These are phyloP conservation scores for Sungouiella blattae DNA, from an alignment of 805 yeast genomes.

Conservation along the genomic window DNA sequence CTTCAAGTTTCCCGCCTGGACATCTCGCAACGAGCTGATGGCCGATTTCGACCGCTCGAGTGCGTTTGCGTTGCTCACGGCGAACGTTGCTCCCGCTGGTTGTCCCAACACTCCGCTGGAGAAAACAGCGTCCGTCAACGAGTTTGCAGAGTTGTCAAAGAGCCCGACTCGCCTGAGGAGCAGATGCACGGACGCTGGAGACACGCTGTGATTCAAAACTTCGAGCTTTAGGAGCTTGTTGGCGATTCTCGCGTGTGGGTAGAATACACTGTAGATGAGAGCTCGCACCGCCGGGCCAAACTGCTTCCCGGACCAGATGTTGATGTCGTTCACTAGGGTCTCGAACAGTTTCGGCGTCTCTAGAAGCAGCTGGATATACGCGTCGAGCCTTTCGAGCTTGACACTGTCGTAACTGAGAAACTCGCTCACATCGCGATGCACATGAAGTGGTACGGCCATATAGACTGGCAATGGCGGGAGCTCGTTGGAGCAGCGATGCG, in stretches of 20 bases:
- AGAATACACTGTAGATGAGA: constrained; percentile 26
- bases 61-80: constrained; percentile 19
- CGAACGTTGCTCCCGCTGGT: constrained; percentile 11
- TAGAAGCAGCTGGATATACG: constrained; percentile 2
- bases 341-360: neutral
- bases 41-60: constrained; percentile 6
- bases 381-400: constrained; percentile 5
- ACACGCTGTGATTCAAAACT: too few species aligned
- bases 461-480: constrained; percentile 19
- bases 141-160: constrained; percentile 24
- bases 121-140: constrained; percentile 25
- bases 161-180: constrained; percentile 20
- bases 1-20: neutral
- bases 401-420: constrained; percentile 9
- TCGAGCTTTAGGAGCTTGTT: neutral
- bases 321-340: constrained; percentile 24
- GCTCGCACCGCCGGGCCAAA: constrained; percentile 22
- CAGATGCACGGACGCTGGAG: neutral
- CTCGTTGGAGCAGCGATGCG: constrained; percentile 23
- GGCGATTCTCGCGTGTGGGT: constrained; percentile 27
- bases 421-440: constrained; percentile 6
- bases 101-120: constrained; percentile 27
- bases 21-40: neutral
- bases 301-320: constrained; percentile 30
- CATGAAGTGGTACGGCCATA: constrained; percentile 13